Conservation (phyloP, 352 stramenopile species). For the Phytophthora syringae region DNA sequence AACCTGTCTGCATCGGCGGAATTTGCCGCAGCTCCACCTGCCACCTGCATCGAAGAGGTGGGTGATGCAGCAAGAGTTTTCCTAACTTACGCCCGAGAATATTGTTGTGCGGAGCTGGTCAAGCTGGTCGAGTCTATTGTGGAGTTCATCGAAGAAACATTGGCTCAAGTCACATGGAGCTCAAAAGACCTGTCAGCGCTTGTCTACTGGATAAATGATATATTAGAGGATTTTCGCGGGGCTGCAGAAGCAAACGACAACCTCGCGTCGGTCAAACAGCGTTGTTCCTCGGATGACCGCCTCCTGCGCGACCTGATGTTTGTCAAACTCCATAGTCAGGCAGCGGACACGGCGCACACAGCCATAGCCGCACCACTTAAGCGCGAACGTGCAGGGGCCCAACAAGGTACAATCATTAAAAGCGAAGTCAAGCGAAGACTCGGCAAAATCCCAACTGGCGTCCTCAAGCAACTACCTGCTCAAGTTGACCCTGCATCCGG, state of each 20-base stretch:
- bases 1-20: not conserved
- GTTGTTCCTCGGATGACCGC: slow-evolving; percentile 7
- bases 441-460: not conserved
- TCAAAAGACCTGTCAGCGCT: not conserved
- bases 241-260: not conserved
- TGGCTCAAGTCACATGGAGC: not conserved
- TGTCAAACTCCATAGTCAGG: slow-evolving; percentile 10
- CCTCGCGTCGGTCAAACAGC: not conserved
- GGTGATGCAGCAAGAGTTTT: too few species aligned
- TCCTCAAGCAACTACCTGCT: not conserved
- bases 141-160: not conserved
- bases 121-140: not conserved
- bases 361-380: not conserved
- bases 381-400: not conserved
- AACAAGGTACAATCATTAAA: not conserved
- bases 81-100: not conserved
- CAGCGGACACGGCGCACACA: not conserved
- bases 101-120: not conserved
- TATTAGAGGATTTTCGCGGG: not conserved
- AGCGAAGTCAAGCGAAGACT: not conserved
- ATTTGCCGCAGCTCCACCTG: not conserved
- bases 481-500: slow-evolving; percentile 1
- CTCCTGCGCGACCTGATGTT: slow-evolving; percentile 12
- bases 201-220: not conserved
- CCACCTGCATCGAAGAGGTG: not conserved